Evolutionary conservation across 345 rosid species (phyloP), one percentile per base, ranked within the genome.

Genomic region (Hibiscus tridactylites): DNA sequence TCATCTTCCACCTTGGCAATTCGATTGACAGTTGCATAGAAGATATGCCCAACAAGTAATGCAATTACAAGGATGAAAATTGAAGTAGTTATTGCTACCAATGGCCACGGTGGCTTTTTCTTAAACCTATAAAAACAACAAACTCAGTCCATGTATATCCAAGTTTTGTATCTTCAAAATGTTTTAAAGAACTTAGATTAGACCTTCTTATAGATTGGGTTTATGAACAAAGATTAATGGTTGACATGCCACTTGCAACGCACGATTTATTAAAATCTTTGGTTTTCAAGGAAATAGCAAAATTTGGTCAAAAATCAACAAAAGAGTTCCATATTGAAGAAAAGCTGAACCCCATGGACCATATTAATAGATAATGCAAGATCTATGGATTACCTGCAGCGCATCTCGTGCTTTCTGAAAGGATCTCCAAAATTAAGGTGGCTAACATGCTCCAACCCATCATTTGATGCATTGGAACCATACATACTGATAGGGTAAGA

Each of bases 401-500:
- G 88, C 98, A 94, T 91, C 83, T 91, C 97, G 78, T 94, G 97
- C 81, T 81, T 91, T 79, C 96, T 84, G 65, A 81, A 84, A 19
- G 98, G 98, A 85, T 94, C 98, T 49, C 97, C 97, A 81, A 94
- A 94, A 75, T 77, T 90, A 71, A 94, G 91, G 79, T 69, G 26
- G 78, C 96, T 94, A 76, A 85, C 77, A 78, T 70, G 88, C 79
- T 84, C 85, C 84, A 90, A 81, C 49, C 72, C 82, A 78, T 86
- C 87, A 76, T 78, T 85, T n/a, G 85, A 82, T 60, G 77, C 82
- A 82, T 90, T 74, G 71, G 90, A 84, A 74, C 96, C 98, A 70
- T 90, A 94, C 98, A 94, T 94, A 86, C 98, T 94, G 78, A 94
- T 91, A 19, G 95, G 91, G 8, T 76, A 72, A 61, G 97, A 90